phyloP scores from a whole-genome alignment of 192 early-diverging fungal species.

The Ramicandelaber brevisporus region DNA sequence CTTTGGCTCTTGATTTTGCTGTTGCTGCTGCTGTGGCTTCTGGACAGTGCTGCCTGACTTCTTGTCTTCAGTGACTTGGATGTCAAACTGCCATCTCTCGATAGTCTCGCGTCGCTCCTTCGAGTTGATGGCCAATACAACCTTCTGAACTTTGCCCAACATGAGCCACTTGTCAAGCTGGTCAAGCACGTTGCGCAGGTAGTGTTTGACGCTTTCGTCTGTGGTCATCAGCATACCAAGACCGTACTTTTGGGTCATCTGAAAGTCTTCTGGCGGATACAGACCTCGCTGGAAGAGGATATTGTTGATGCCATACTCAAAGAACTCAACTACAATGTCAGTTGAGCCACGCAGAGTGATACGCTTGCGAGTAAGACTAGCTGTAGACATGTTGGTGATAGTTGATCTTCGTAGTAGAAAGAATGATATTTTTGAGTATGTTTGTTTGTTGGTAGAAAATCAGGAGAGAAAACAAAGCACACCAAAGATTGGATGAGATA shows the following conservation, averaged over 20 bases:
- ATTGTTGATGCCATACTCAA: conserved; percentile 64
- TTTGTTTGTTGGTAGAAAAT: no score
- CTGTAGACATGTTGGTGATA: no score
- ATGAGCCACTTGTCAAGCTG: conserved; percentile 68
- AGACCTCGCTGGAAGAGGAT: conserved; percentile 79
- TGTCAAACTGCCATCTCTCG: conserved; percentile 90
- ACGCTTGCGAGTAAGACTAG: no score
- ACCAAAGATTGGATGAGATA: no score
- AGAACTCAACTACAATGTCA: conserved; percentile 67
- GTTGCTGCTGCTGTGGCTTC: conserved; percentile 10
- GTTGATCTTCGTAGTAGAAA: no score
- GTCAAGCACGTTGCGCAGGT: conserved; percentile 45
- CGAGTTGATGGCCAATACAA: conserved; percentile 72
- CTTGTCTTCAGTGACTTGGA: conserved; percentile 32
- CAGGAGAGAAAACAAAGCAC: no score
- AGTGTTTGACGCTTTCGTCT: conserved; percentile 39
- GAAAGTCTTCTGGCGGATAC: conserved; percentile 86
- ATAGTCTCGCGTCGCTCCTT: conserved; percentile 56
- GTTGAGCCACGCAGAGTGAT: conserved; percentile 73
- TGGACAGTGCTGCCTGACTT: conserved; percentile 1
- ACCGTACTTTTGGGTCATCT: conserved; percentile 61
- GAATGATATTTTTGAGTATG: no score
- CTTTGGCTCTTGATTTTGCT: conserved; percentile 6
- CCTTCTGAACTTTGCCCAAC: conserved; percentile 42
- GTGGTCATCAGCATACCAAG: conserved; percentile 56